A percentile compares a stretch with the other conserved stretches of the same genome.
phyloP scores from a whole-genome alignment of 1,284 basidiomycete genomes.

The Malassezia pachydermatis region DNA sequence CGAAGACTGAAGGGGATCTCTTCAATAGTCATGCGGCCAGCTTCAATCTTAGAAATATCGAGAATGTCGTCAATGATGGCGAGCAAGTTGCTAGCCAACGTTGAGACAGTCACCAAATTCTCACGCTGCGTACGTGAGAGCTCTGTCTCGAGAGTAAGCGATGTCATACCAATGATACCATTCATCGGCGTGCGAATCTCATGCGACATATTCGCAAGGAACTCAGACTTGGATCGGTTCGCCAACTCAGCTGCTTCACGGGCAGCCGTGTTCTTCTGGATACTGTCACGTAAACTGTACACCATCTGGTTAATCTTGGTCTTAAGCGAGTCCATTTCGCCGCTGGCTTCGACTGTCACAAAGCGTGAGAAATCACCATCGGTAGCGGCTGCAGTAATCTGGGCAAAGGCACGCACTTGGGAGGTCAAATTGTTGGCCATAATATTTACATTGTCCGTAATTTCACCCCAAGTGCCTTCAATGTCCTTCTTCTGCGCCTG shows the following conservation, averaged over 20 bases:
- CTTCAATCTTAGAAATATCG: constrained; percentile 56
- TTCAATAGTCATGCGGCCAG: constrained; percentile 98
- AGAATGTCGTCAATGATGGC: constrained; percentile 65
- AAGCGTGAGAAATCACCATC: constrained; percentile 98
- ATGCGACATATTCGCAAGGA: constrained; percentile 52
- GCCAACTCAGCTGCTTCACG: constrained; percentile 87
- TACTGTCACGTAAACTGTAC: constrained; percentile 87
- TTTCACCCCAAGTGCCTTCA: constrained; percentile 96
- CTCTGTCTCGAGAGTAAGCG: constrained; percentile 87
- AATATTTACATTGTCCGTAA: constrained; percentile 63
- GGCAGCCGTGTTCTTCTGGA: constrained; percentile 97
- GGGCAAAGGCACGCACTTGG: constrained; percentile 96
- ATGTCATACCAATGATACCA: constrained; percentile 97
- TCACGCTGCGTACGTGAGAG: constrained; percentile 79
- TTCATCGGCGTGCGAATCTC: constrained; percentile 49
- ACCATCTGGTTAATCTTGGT: constrained; percentile 99
- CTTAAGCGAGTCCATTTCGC: constrained; percentile 99
- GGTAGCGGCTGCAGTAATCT: constrained; percentile 96
- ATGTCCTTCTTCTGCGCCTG: constrained; percentile 95
- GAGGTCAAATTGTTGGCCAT: constrained; percentile 75
- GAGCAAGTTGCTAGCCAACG: constrained; percentile 79
- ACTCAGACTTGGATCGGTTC: constrained; percentile 93
- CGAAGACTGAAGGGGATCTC: constrained; percentile 95
- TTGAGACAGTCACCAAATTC: constrained; percentile 89
- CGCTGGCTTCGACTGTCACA: constrained; percentile 95